Evolutionary conservation across 495 filamentous ascomycete species (phyloP), one percentile per base, ranked within the genome.

Genomic region (Alectoria sarmentosa): DNA sequence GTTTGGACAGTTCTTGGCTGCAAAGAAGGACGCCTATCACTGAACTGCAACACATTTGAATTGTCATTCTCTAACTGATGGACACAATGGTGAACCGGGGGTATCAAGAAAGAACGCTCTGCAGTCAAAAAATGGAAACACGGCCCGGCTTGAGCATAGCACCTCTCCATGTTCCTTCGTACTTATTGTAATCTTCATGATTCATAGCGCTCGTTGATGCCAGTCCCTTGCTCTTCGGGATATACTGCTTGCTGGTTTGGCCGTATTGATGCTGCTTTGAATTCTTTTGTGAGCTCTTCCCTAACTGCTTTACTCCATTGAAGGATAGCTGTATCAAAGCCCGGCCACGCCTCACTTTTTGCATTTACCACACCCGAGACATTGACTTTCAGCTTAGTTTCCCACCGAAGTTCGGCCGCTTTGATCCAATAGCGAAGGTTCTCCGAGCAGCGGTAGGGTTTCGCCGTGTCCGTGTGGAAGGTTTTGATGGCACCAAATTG

Each of bases 371-470:
- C 86, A 15, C 86, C 90, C 78, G 92, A 87, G 32, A 91, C 90
- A 71, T 96, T 90, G 61, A 96, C 81, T 69, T 90, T 86, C 61
- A 97, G 79, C 65, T 90, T 84, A 26, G 90, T 83, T 76, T 98
- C 95, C 90, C 92, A 98, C 32, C 94, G 84, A 59, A 98, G 81
- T 76, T 98, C 90, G 9, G 92, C 90, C 26, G 95, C 95, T 76
- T 98, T 98, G 73, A 90, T 81, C 93, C 94, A 98, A 79, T 86
- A 98, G 15, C 90, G 83, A 42, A 98, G 82, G 71, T 98, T 98
- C 60, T 98, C 95, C 0, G 92, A 91, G 61, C 86, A 84, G 61
- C 94, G 88, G 72, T 98, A 98, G 0, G 95, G 95, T 75, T 98
- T 98, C 42, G 84, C 86, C 13, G 92, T 91, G 72, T 98, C 91